phyloP scores from a whole-genome alignment of 352 stramenopile genomes.

The Elongisporangium anandrum region DNA sequence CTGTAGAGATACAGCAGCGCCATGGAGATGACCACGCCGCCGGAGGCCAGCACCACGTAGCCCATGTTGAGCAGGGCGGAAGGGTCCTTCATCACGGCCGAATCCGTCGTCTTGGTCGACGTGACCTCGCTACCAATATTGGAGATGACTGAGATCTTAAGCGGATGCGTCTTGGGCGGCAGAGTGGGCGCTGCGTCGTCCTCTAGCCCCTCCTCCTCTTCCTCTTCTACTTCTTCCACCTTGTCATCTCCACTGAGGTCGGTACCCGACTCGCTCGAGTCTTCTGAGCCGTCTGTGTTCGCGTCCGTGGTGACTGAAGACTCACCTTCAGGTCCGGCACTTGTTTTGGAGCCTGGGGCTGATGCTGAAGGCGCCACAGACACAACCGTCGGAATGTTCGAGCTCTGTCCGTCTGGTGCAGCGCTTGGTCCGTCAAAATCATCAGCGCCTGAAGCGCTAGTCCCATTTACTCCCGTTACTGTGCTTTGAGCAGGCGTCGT shows the following conservation, averaged over 20 bases:
- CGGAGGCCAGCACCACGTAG: slow-evolving; percentile 59
- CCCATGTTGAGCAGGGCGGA: slow-evolving; percentile 53
- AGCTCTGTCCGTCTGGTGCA: neutral
- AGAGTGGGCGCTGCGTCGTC: neutral
- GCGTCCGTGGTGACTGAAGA: neutral
- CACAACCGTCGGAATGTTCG: slow-evolving; percentile 1
- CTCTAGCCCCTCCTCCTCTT: neutral
- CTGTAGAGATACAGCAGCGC: slow-evolving; percentile 67
- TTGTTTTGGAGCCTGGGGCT: neutral
- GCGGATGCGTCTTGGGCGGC: neutral
- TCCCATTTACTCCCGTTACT: neutral
- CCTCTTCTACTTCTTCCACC: neutral
- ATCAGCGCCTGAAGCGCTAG: neutral
- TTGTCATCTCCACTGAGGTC: neutral
- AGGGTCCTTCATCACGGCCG: slow-evolving; percentile 11
- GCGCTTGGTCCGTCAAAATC: neutral
- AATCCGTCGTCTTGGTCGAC: slow-evolving; percentile 14
- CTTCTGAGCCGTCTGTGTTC: neutral
- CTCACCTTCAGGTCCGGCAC: neutral
- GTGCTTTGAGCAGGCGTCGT: neutral
- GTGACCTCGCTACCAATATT: neutral
- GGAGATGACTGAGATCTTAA: neutral
- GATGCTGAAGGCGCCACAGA: neutral
- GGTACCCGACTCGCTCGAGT: neutral
- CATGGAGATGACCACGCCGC: slow-evolving; percentile 51